Evolutionary conservation across 2,329 filamentous ascomycete genomes (phyloP).

Genomic region (Alternaria arborescens): DNA sequence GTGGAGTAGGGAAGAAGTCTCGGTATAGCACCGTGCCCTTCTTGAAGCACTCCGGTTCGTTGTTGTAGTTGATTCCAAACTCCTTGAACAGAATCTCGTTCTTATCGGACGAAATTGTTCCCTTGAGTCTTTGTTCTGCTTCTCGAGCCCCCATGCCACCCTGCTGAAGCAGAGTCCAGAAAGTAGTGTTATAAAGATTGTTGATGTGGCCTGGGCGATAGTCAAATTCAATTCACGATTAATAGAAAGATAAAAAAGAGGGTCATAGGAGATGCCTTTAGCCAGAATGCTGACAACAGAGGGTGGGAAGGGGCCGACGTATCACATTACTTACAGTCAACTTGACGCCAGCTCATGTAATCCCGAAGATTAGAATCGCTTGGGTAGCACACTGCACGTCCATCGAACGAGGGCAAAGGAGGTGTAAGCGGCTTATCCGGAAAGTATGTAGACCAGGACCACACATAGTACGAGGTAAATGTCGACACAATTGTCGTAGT

Average conservation of each 20-base stretch:
- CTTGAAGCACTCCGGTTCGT: slow-evolving; percentile 89
- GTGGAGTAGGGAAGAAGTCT: slow-evolving; percentile 57
- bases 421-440: slow-evolving; percentile 73
- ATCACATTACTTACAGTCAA: slow-evolving; percentile 74
- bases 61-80: slow-evolving; percentile 97
- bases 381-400: slow-evolving; percentile 89
- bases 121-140: slow-evolving; percentile 82
- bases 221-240: neutral
- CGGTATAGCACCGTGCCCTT: slow-evolving; percentile 93
- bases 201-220: slow-evolving; percentile 82
- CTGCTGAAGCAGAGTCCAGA: slow-evolving; percentile 85
- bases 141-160: slow-evolving; percentile 79
- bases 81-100: slow-evolving; percentile 92
- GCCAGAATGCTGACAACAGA: neutral
- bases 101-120: slow-evolving; percentile 85
- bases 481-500: slow-evolving; percentile 90
- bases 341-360: slow-evolving; percentile 97
- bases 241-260: neutral
- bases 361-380: slow-evolving; percentile 83
- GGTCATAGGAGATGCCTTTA: neutral
- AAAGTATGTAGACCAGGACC: slow-evolving; percentile 81
- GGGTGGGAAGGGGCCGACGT: neutral
- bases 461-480: slow-evolving; percentile 90
- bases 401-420: slow-evolving; percentile 90
- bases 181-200: slow-evolving; percentile 97